Base-by-base conservation (phyloP, 2,329 filamentous ascomycete genomes). In the Malbranchea cinnamomea region DNA sequence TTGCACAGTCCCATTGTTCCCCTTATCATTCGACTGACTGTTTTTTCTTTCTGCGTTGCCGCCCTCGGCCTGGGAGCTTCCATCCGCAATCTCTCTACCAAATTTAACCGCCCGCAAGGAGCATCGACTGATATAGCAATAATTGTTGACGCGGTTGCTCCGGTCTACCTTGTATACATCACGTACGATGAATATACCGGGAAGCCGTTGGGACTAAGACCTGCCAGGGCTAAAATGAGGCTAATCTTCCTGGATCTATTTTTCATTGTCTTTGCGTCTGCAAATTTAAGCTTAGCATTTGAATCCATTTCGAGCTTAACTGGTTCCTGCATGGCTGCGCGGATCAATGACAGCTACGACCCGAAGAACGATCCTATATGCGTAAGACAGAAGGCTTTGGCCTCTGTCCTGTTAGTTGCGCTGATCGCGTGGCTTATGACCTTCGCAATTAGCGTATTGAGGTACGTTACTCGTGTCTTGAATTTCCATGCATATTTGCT, bases 231-330 rank as follows among this genome's bases (percentile, higher is more conserved):
- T 28, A 98, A 98, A 53, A 79, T 92, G 40, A 74, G 80, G 9
- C 71, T 98, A 28, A 80, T 95, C 36, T 71, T 98, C 32, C 69
- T 93, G 34, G 89, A 98, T 55, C 66, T 98, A 3, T 76, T 94
- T 46, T 98, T 98, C 52, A 93, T 98, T 47, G 85, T 95, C 23
- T 93, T 98, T 60, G 87, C 93, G 53, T 84, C 85, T 3, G 84
- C 85, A 30, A 95, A 93, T 56, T 69, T 92, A 15, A 80, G 82
- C 23, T 62, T 98, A 39, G 85, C 87, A 2, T 93, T 94, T 50
- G 79, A 82, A 49, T 78, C 82, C 6, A 61, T 94, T 31, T 76
- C 65, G 4, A 69, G 77, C 42, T 59, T 65, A 17, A 62, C 64
- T 23, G 75, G 73, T 50, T 57, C 60, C 20, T 82, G 51, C 65